phyloP scores from a whole-genome alignment of 345 rosid genomes.

The Arabis alpina region DNA sequence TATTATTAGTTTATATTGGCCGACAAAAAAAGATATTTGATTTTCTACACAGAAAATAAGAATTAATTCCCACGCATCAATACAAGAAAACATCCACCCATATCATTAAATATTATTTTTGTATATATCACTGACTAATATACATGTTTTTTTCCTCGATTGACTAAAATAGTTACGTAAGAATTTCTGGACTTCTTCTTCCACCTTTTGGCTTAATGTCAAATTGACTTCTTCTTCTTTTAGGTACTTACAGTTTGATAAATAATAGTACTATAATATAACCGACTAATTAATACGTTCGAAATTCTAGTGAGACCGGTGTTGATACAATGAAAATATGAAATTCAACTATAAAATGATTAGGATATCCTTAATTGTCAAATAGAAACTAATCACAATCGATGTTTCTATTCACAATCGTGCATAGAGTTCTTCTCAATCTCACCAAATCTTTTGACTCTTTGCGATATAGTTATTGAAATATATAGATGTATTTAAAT shows the following conservation, averaged over 20 bases:
- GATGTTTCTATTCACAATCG: too few relatives aligned
- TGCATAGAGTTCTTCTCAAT: too few relatives aligned
- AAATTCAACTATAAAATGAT: background rate
- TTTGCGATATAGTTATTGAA: too few relatives aligned
- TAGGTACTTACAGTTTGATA: background rate
- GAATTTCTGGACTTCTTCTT: constrained; percentile 21
- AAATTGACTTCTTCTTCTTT: constrained; percentile 26
- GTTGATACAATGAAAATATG: background rate
- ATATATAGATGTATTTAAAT: too few relatives aligned
- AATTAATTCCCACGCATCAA: constrained; percentile 4
- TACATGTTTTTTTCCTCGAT: constrained; percentile 5
- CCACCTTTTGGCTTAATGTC: constrained; percentile 14
- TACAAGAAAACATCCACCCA: constrained; percentile 13
- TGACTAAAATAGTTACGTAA: constrained; percentile 15
- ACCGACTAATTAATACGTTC: background rate
- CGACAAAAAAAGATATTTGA: background rate
- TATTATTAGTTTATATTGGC: too few relatives aligned
- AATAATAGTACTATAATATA: background rate
- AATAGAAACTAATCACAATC: too few relatives aligned
- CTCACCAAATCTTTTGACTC: too few relatives aligned
- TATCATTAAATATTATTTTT: constrained; percentile 6
- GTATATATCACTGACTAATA: constrained; percentile 16
- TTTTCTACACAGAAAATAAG: background rate
- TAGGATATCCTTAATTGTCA: too few relatives aligned
- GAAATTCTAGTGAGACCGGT: constrained; percentile 6